Base-by-base conservation (phyloP, 768 basidiomycete genomes). In the Pulveroboletus sp. region DNA sequence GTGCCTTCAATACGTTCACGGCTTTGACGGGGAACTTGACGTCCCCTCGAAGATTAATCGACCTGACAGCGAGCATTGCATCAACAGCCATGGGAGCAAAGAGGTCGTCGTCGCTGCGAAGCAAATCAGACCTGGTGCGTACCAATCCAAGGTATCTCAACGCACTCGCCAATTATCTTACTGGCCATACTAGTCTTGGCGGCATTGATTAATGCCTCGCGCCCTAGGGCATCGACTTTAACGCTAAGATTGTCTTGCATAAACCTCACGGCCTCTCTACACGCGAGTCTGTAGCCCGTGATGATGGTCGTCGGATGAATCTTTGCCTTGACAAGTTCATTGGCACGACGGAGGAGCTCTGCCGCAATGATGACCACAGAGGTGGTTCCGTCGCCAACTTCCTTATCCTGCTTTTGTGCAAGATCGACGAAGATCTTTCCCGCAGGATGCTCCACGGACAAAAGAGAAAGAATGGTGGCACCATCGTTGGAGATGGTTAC, bases 401-500 rank as follows among this genome's bases (percentile, higher is more conserved):
- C 96, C 67, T 94, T 96, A 70, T 99, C 96, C 71, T 98, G 94
- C 64, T 98, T 97, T 71, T 98, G 94, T 2, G 96, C 93, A 39
- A 99, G 88, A 70, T 97, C 93, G 41, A 98, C 94, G 57, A 99
- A 93, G 55, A 99, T 93, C 56, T 91, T 86, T 18, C 93, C 96
- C 5, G 96, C 96, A 26, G 96, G 96, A 65, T 98, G 93, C 62
- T 96, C 92, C 39, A 99, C 94, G 14, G 92, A 84, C 36, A 98
- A 76, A 17, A 98, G 77, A 21, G 90, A 86, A 35, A 99, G 82
- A 60, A 99, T 99, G n/a, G 96, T 98, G 14, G 96, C 96, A 42
- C 96, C 96, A 73, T 98, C 96, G 71, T 99, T 99, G 41, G 96
- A 97, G 67, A 99, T 98, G 28, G 96, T 98, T 27, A 98, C 94